Evolutionary conservation across 208 protist genomes (phyloP), one percentile per base, ranked within the genome.

Genomic region (Leishmania lainsoni): DNA sequence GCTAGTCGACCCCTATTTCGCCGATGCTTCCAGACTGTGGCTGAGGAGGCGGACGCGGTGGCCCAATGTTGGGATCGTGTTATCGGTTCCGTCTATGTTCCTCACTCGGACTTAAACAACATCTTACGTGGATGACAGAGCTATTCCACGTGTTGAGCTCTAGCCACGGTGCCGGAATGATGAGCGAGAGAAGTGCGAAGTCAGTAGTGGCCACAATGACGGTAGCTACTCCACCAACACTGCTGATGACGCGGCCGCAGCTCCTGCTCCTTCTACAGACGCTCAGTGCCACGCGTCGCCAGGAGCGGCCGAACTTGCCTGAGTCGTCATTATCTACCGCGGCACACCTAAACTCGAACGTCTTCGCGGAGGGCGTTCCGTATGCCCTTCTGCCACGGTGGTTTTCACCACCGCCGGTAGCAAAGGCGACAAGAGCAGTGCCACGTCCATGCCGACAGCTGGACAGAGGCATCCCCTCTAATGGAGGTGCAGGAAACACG

Each of bases 111-210:
- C 74, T 94, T 26, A 89, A 88, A 61, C n/a, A 65, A 0, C 72
- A 78, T 75, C 66, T 94, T 5, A 42, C 56, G 12, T 66, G 72
- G 56, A 51, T 94, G 42, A 83, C 83, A 45, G 84, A 87, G 66
- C 39, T 94, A 17, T 88, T 94, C 29, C 88, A 94, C 71, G 82
- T 89, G 17, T n/a, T 96, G 42, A 90, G 84, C 5, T 79, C 82
- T 32, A 90, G 89, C 84, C 84, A 80, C 39, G 81, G 80, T 29
- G 83, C 86, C 0, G 81, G 86, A 5, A 78, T 75, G 17, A 45
- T 81, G 32, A 74, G 72, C 3, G 77, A 68, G 74, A 74, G 68
- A 70, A 77, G 63, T 29, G 32, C 63, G 29, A 71, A 78, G 68
- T 56, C 79, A 26, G 70, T 78, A 42, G 78, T 78, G 0, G 75